Evolutionary conservation across 2,329 filamentous ascomycete species (phyloP).

Genomic region (Alternaria hordeiaustralica): DNA sequence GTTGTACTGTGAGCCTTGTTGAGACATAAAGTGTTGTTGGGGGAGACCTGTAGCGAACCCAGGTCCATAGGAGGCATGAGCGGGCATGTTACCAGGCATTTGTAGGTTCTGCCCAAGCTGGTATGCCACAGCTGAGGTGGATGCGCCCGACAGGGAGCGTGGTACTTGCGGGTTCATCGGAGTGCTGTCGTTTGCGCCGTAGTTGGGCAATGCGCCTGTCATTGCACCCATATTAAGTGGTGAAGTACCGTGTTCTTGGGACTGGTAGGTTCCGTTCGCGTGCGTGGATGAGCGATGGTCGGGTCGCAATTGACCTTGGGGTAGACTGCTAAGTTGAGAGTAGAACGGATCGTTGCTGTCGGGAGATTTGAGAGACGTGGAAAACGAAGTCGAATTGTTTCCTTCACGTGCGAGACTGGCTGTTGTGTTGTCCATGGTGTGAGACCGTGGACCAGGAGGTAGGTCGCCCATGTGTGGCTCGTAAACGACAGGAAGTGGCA

Average conservation of each 20-base stretch:
- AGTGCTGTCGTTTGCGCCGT: constrained; percentile 27
- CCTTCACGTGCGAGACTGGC: constrained; percentile 38
- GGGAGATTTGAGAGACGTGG: constrained; percentile 26
- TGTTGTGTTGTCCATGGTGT: constrained; percentile 39
- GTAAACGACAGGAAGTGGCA: constrained; percentile 49
- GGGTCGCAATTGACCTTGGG: constrained; percentile 35
- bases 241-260: constrained; percentile 35
- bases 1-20: constrained; percentile 31
- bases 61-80: constrained; percentile 35
- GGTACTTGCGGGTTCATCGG: constrained; percentile 32
- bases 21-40: constrained; percentile 35
- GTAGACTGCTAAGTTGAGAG: constrained; percentile 45
- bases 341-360: constrained; percentile 44
- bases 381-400: constrained; percentile 21
- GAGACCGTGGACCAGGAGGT: constrained; percentile 39
- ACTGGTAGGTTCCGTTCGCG: constrained; percentile 28
- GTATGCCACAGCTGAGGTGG: constrained; percentile 50
- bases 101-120: constrained; percentile 50
- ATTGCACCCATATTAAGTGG: constrained; percentile 48
- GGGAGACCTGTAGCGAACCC: constrained; percentile 37
- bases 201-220: constrained; percentile 47
- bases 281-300: constrained; percentile 39
- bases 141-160: constrained; percentile 46
- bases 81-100: constrained; percentile 33
- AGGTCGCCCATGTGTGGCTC: constrained; percentile 51